Evolutionary conservation across 2,329 filamentous ascomycete genomes (phyloP), one percentile per base, ranked within the genome.

Genomic region (Diatrype stigma): DNA sequence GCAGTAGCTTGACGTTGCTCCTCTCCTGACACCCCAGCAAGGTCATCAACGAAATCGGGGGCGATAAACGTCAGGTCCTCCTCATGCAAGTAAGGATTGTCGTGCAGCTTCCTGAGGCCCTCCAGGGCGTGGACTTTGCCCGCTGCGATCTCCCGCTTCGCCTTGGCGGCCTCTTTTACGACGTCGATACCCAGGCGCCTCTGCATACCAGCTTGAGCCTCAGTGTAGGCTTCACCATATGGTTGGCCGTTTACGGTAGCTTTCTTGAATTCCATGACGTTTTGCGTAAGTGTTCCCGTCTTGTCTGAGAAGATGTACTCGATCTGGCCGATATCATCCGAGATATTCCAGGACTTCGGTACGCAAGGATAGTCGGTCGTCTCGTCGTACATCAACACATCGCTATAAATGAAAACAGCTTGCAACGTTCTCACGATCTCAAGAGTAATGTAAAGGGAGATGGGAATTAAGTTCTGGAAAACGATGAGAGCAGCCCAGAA

Each of bases 181-280:
- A 92, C 87, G 64, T 97, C 85, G 47, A 96, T 80, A 46, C 94
- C 94, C 69, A 93, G 75, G 54, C 94, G 84, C 70, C 93, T 91
- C 67, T 96, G 91, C 89, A 99, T 94, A 51, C 94, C 94, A 47
- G 93, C 89, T 69, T 96, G 90, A 0, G 94, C 94, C 70, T 99
- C 94, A 0, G 95, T 99, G 64, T 96, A 99, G 0, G 94, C 94
- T 72, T 99, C 94, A 55, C 95, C 94, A 60, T 99, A 99, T 0
- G 92, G 85, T 53, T 94, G 82, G n/a, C 93, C 93, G 63, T 97
- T 97, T 70, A 99, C 86, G 0, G 92, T 96, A 50, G 88, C 91
- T 71, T 99, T 99, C 71, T 97, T 99, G 81, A 97, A 99, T 69
- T 99, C 95, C 94, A 96, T 96, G 48, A 95, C 88, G 67, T 96